These are phyloP conservation scores for Geopyxis carbonaria DNA, from an alignment of 495 filamentous ascomycete species.

Conservation along the genomic window DNA sequence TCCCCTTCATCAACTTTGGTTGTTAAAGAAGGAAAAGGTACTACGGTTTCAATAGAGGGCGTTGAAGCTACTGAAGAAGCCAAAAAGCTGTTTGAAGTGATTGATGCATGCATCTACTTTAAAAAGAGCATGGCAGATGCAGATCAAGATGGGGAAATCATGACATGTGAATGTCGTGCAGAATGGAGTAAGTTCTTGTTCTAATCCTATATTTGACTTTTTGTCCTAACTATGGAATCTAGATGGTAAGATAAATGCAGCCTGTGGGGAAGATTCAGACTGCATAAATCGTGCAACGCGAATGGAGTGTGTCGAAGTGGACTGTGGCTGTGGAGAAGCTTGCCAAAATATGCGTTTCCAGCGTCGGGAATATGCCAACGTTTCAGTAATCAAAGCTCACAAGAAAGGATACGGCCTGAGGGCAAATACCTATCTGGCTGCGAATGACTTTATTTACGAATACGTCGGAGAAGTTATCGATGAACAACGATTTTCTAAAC, in stretches of 20 bases:
- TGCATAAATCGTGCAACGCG: conserved; percentile 98
- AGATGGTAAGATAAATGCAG: conserved; percentile 42
- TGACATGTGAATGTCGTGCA: conserved; percentile 90
- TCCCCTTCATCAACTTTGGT: too few species aligned
- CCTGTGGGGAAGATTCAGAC: conserved; percentile 91
- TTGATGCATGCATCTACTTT: conserved; percentile 69
- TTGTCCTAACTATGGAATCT: too few species aligned
- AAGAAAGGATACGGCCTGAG: conserved; percentile 93
- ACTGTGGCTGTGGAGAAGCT: conserved; percentile 68
- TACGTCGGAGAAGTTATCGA: conserved; percentile 98
- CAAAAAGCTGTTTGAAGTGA: conserved; percentile 56
- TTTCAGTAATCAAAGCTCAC: conserved; percentile 89
- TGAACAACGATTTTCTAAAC: conserved; percentile 66
- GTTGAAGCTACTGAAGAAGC: conserved; percentile 55
- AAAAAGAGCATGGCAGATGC: conserved; percentile 78
- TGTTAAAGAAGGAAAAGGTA: too few species aligned
- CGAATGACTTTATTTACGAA: conserved; percentile 87
- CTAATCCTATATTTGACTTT: conserved; percentile 7
- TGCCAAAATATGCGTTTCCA: conserved; percentile 96
- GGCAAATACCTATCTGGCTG: conserved; percentile 53
- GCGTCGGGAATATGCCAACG: conserved; percentile 70
- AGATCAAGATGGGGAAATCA: conserved; percentile 52
- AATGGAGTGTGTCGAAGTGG: conserved; percentile 76
- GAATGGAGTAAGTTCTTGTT: conserved; percentile 67
- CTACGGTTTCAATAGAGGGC: too few species aligned